A percentile compares a stretch with the other conserved stretches of the same genome.
phyloP scores from a whole-genome alignment of 1,284 basidiomycete species.

The Marasmius sp. region DNA sequence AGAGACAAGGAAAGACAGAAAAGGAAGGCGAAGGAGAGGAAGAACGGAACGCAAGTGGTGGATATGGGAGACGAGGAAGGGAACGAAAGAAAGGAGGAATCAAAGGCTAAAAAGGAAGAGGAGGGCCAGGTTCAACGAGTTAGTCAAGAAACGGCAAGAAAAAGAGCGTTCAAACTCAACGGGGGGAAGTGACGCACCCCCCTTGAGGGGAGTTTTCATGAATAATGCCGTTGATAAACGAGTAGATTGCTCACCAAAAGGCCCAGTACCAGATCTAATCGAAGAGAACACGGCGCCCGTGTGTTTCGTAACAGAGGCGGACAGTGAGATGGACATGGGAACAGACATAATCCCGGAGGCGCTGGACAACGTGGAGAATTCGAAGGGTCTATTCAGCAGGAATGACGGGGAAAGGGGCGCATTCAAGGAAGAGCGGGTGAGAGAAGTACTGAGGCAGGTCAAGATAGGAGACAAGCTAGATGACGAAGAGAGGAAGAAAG shows the following conservation, averaged over 20 bases:
- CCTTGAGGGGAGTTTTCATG: background rate
- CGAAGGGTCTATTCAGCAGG: background rate
- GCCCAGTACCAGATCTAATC: too few relatives aligned
- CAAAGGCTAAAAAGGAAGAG: too few relatives aligned
- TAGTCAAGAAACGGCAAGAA: too few relatives aligned
- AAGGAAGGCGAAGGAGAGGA: too few relatives aligned
- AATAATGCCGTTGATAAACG: background rate
- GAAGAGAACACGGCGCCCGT: too few relatives aligned
- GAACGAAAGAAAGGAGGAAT: too few relatives aligned
- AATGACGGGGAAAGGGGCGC: background rate
- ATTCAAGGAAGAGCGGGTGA: slow-evolving; percentile 14
- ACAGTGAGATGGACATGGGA: background rate
- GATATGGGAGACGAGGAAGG: too few relatives aligned
- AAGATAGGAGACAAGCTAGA: slow-evolving; percentile 23
- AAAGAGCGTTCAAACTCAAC: too few relatives aligned
- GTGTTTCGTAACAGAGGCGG: too few relatives aligned
- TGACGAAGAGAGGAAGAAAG: slow-evolving; percentile 10
- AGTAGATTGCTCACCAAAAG: background rate
- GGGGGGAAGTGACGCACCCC: slow-evolving; percentile 1
- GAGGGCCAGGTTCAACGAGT: too few relatives aligned
- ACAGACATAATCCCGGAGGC: background rate
- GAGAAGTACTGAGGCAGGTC: slow-evolving; percentile 17
- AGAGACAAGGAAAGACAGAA: too few relatives aligned
- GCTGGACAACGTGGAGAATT: background rate
- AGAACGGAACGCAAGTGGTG: too few relatives aligned